phyloP scores from a whole-genome alignment of 2,329 filamentous ascomycete species.

The Aspergillus carbonarius region DNA sequence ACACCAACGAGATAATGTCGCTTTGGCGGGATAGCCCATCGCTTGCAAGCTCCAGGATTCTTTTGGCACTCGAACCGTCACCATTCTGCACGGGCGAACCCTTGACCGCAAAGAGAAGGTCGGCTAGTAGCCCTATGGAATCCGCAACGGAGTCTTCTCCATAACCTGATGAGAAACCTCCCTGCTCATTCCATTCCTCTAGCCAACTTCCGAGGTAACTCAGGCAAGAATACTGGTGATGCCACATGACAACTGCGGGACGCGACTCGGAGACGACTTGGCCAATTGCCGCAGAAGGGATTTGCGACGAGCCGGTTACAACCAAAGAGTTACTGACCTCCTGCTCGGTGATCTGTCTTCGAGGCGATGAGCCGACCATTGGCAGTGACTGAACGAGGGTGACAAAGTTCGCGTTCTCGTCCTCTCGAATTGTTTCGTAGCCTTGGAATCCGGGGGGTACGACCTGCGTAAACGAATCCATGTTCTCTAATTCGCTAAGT shows the following conservation, averaged over 20 bases:
- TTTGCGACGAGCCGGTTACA: slow-evolving; percentile 36
- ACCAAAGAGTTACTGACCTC: slow-evolving; percentile 34
- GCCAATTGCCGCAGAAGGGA: slow-evolving; percentile 42
- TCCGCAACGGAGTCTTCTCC: slow-evolving; percentile 66
- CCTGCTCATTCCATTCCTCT: slow-evolving; percentile 47
- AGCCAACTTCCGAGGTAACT: slow-evolving; percentile 73
- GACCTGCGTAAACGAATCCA: slow-evolving; percentile 73
- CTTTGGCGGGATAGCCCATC: slow-evolving; percentile 47
- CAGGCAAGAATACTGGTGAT: slow-evolving; percentile 72
- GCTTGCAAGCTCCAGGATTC: slow-evolving; percentile 52
- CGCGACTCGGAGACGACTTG: slow-evolving; percentile 74
- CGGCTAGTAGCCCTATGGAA: slow-evolving; percentile 70
- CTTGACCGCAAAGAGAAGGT: slow-evolving; percentile 57
- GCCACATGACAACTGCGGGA: slow-evolving; percentile 73
- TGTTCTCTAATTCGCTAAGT: slow-evolving; percentile 64
- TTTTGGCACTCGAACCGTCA: slow-evolving; percentile 40
- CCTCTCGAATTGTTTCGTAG: slow-evolving; percentile 78
- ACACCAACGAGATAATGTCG: slow-evolving; percentile 78
- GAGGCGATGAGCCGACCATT: slow-evolving; percentile 37
- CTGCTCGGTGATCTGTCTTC: slow-evolving; percentile 22
- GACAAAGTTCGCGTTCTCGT: slow-evolving; percentile 80
- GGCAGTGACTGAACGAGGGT: slow-evolving; percentile 60
- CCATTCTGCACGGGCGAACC: slow-evolving; percentile 28
- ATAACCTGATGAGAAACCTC: slow-evolving; percentile 54
- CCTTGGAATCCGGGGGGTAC: slow-evolving; percentile 70